Conservation (phyloP, 352 stramenopile species). For the Paralagenidium karlingii region DNA sequence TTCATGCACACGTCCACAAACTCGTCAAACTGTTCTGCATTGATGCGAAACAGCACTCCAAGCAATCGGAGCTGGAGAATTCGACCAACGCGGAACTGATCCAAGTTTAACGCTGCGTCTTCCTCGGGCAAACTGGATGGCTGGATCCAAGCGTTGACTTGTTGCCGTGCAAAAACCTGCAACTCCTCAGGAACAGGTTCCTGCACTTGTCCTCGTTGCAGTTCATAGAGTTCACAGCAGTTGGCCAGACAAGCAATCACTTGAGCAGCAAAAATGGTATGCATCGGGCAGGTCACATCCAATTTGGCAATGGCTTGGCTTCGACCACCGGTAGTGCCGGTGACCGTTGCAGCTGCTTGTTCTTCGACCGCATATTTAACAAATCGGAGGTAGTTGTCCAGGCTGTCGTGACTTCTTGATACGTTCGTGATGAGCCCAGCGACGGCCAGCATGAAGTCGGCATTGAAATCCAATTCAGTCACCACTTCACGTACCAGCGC, state of each 20-base stretch:
- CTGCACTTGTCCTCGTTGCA: background rate
- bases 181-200: background rate
- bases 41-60: slow-evolving; percentile 57
- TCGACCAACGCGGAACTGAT: background rate
- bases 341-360: no score
- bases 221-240: no score
- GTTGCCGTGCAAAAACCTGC: background rate
- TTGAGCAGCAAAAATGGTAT: no score
- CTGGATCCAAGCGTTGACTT: background rate
- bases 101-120: background rate
- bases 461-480: slow-evolving; percentile 27
- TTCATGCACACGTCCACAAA: slow-evolving; percentile 40
- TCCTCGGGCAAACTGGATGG: background rate
- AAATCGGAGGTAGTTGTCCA: no score
- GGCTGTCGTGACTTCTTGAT: no score
- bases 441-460: slow-evolving; percentile 53
- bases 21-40: slow-evolving; percentile 25
- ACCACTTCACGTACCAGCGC: slow-evolving; percentile 36
- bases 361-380: no score
- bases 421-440: no score
- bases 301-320: no score
- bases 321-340: no score
- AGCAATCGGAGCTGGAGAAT: slow-evolving; percentile 17
- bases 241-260: no score
- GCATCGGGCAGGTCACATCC: no score